Base-by-base conservation (phyloP, 2,329 filamentous ascomycete genomes). In the Cephalotrichum gorgonifer region DNA sequence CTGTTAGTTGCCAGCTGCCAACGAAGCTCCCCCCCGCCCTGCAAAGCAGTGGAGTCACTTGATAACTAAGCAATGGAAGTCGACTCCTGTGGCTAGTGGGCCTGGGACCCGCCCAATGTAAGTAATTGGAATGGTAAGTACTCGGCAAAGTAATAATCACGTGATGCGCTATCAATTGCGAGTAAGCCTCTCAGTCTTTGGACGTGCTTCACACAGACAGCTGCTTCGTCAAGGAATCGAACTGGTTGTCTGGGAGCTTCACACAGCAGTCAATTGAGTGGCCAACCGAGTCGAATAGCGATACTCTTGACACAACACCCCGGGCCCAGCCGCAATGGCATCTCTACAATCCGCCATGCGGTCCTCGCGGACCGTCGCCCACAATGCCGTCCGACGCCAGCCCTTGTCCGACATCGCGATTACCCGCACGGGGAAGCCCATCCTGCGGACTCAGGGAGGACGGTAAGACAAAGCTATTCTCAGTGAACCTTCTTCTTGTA, bases 351-450 rank as follows among this genome's bases (percentile, higher is more conserved):
- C 73, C 66, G 72, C 75, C 56, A 68, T 71, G 67, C 77, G 78
- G 68, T 71, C 73, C 55, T 69, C 72, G 58, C 68, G 69, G 58
- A 70, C 65, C 61, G 62, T 70, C 56, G 64, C 66, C 56, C 68
- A 67, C 61, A 69, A 69, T 59, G 60, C 72, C 56, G 60, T 71
- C 58, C 70, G 73, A 60, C 72, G 71, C 61, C 74, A 75, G 65
- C 67, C 67, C 54, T 61, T 84, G 57, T 86, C 88, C 64, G 93
- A 98, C 74, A 79, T 98, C 62, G 76, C 86, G 61, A 95, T 98
- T 63, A 95, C 91, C 54, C 80, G 93, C 61, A 98, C 93, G 51
- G 93, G 93, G 68, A 96, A 95, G 76, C 91, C 93, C 54, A 90
- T 97, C 60, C 73, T 97, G 63, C 85, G 89, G 62, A 75, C 85